Evolutionary conservation across 352 stramenopile genomes (phyloP).

Genomic region (Globisporangium echinulatum): DNA sequence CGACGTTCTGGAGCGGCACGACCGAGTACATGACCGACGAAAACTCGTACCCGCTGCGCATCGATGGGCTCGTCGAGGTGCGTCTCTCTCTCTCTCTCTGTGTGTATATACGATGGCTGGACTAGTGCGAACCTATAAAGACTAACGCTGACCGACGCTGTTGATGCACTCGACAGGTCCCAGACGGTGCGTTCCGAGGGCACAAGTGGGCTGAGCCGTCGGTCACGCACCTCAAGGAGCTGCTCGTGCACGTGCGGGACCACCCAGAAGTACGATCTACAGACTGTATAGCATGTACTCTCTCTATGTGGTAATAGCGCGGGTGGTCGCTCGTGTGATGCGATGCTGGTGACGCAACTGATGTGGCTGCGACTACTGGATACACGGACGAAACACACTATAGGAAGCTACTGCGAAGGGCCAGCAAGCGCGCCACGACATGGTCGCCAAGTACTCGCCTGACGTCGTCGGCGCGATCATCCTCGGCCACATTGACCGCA

Average conservation of each 20-base stretch:
- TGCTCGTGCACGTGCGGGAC: conserved; percentile 50
- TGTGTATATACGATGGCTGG: not conserved
- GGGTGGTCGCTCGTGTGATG: no score
- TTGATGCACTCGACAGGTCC: conserved; percentile 34
- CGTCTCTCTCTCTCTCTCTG: not conserved
- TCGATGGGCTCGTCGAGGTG: conserved; percentile 78
- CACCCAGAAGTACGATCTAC: conserved; percentile 39
- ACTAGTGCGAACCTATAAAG: not conserved
- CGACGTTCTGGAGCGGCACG: conserved; percentile 90
- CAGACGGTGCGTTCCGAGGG: conserved; percentile 67
- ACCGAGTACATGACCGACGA: conserved; percentile 86
- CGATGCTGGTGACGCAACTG: no score
- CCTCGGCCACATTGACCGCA: conserved; percentile 54
- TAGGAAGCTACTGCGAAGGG: conserved; percentile 67
- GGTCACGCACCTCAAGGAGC: conserved; percentile 52
- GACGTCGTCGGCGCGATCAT: conserved; percentile 66
- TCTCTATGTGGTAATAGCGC: not conserved
- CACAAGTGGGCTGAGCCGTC: conserved; percentile 87
- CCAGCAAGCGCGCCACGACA: conserved; percentile 60
- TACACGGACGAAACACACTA: not conserved
- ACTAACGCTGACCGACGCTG: not conserved
- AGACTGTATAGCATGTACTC: not conserved
- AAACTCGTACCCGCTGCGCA: conserved; percentile 79
- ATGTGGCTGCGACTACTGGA: not conserved
- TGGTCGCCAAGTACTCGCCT: conserved; percentile 80